These are phyloP conservation scores for Tricholoma hemisulphureum DNA, from an alignment of 768 basidiomycete genomes.

Conservation along the genomic window DNA sequence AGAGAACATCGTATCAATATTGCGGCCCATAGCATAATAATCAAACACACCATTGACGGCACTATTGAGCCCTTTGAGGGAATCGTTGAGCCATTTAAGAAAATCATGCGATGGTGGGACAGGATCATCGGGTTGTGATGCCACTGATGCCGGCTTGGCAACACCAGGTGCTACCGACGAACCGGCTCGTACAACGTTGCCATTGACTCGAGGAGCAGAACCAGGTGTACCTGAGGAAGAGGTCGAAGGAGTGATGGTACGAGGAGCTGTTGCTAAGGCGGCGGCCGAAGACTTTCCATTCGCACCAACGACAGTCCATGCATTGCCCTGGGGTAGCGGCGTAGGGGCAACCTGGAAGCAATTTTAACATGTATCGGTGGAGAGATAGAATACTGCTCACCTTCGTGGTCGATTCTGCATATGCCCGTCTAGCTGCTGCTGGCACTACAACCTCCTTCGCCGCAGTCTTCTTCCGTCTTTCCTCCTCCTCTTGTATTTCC, in stretches of 20 bases:
- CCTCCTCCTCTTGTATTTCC: slow-evolving; percentile 98
- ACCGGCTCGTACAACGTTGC: slow-evolving; percentile 35
- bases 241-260: slow-evolving; percentile 31
- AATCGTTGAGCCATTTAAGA: slow-evolving; percentile 85
- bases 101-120: slow-evolving; percentile 84
- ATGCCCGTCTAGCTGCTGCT: slow-evolving; percentile 61
- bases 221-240: slow-evolving; percentile 25
- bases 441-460: slow-evolving; percentile 59
- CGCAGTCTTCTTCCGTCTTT: slow-evolving; percentile 70
- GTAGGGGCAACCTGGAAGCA: slow-evolving; percentile 25
- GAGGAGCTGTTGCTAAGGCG: slow-evolving; percentile 30
- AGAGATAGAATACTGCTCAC: slow-evolving; percentile 33
- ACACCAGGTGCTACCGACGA: slow-evolving; percentile 33
- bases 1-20: slow-evolving; percentile 5
- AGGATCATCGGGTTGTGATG: slow-evolving; percentile 60
- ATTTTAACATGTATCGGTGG: slow-evolving; percentile 12
- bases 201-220: slow-evolving; percentile 40
- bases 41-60: slow-evolving; percentile 62
- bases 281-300: slow-evolving; percentile 56
- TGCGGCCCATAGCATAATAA: neutral
- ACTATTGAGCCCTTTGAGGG: slow-evolving; percentile 74
- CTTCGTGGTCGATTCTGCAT: slow-evolving; percentile 80
- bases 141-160: slow-evolving; percentile 30
- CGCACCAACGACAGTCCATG: slow-evolving; percentile 87
- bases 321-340: slow-evolving; percentile 39